Conservation (phyloP, 345 rosid genomes). For the Diplotaxis tenuifolia region DNA sequence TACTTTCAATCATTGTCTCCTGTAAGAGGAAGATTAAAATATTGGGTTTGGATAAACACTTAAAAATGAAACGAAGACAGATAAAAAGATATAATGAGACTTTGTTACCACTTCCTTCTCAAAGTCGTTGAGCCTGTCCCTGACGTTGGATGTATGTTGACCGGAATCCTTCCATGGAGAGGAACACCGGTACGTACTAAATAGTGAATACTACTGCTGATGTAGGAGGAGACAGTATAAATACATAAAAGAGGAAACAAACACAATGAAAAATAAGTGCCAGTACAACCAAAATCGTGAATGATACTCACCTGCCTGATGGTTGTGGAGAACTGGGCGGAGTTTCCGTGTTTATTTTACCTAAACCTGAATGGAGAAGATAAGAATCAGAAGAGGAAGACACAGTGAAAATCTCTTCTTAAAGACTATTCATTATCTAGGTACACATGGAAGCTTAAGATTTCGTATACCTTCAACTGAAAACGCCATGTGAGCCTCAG, state of each 20-base stretch:
- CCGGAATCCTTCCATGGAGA: constrained; percentile 46
- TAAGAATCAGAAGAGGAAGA: constrained; percentile 14
- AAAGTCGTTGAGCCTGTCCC: constrained; percentile 36
- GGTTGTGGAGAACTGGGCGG: constrained; percentile 58
- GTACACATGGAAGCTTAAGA: not conserved
- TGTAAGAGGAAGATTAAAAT: constrained; percentile 28
- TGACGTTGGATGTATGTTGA: constrained; percentile 35
- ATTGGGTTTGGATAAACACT: constrained; percentile 1
- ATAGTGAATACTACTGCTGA: constrained; percentile 10
- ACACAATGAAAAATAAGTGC: not conserved
- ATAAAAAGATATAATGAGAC: constrained; percentile 15
- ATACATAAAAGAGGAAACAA: not conserved
- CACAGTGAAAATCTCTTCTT: not conserved
- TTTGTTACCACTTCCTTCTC: constrained; percentile 54
- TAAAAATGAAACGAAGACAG: constrained; percentile 5
- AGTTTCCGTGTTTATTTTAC: constrained; percentile 63
- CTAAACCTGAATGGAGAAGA: constrained; percentile 58
- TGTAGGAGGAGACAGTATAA: constrained; percentile 1
- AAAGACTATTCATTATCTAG: not conserved
- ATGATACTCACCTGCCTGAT: constrained; percentile 49
- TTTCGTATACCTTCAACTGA: constrained; percentile 68
- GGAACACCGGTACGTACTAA: constrained; percentile 23
- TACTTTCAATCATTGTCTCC: constrained; percentile 56
- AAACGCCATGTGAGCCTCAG: constrained; percentile 78
- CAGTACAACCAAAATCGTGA: not conserved